Evolutionary conservation across 2,329 filamentous ascomycete species (phyloP).

Genomic region (Cladophialophora yegresii): DNA sequence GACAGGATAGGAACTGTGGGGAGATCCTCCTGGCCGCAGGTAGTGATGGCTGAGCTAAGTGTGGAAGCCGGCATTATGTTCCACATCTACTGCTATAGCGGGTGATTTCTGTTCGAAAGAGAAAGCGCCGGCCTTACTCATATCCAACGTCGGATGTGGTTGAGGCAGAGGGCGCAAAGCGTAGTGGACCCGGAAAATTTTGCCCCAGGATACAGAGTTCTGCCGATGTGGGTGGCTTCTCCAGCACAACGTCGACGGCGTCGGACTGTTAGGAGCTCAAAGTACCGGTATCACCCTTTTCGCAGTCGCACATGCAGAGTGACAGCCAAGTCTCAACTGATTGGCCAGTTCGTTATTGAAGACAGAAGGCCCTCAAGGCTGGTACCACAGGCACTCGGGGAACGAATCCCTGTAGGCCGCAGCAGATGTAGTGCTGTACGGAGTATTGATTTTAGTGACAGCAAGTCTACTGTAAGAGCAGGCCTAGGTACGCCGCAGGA

Average conservation of each 20-base stretch:
- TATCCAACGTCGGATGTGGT: neutral
- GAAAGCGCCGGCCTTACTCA: neutral
- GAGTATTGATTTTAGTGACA: neutral
- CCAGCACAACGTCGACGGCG: conserved; percentile 3
- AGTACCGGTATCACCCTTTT: conserved; percentile 4
- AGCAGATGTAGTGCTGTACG: conserved; percentile 1
- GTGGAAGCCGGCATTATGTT: conserved; percentile 9
- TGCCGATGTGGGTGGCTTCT: neutral
- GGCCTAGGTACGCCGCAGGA: neutral
- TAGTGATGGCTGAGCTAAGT: conserved; percentile 2
- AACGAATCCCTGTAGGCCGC: conserved; percentile 14
- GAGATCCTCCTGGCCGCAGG: neutral
- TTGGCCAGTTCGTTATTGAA: conserved; percentile 25
- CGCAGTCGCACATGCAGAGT: conserved; percentile 25
- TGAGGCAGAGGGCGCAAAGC: neutral
- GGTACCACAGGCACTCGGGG: conserved; percentile 2
- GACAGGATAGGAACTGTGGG: conserved; percentile 10
- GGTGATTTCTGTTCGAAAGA: neutral
- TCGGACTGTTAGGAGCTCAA: conserved; percentile 3
- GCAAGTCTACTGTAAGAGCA: neutral
- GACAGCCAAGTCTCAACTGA: conserved; percentile 9
- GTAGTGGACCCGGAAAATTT: neutral
- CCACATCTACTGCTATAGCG: neutral
- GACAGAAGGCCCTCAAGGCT: conserved; percentile 24
- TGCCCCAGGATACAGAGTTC: neutral